A percentile compares a stretch with the other conserved stretches of the same genome.
These are phyloP conservation scores for Coemansia sp. DNA, from an alignment of 192 early-diverging fungal species.

Conservation along the genomic window DNA sequence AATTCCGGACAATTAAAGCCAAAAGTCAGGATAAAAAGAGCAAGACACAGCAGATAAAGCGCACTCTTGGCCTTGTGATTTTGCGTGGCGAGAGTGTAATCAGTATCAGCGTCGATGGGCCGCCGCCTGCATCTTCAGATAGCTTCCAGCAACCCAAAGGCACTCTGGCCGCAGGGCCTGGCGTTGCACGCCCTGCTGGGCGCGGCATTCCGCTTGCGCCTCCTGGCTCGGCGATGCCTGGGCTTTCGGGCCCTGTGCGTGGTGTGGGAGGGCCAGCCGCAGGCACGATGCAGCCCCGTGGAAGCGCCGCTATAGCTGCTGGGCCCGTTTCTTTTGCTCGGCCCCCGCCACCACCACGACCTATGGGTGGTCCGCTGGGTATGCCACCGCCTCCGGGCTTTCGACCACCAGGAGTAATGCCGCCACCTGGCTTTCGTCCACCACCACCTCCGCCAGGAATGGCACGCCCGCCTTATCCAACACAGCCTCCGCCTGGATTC, in stretches of 20 bases:
- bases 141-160: slow-evolving; percentile 48
- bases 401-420: slow-evolving; percentile 46
- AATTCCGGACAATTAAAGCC: slow-evolving; percentile 89
- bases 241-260: slow-evolving; percentile 87
- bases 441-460: slow-evolving; percentile 58
- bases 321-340: slow-evolving; percentile 76
- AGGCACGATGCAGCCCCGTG: slow-evolving; percentile 84
- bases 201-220: slow-evolving; percentile 68
- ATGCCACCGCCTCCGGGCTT: slow-evolving; percentile 58
- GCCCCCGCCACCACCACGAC: slow-evolving; percentile 60
- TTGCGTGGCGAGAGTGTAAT: slow-evolving; percentile 92
- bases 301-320: slow-evolving; percentile 58
- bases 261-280: slow-evolving; percentile 94
- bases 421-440: slow-evolving; percentile 69
- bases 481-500: slow-evolving; percentile 54
- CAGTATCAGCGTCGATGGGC: slow-evolving; percentile 85
- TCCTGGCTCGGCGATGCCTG: slow-evolving; percentile 52
- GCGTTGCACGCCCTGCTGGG: slow-evolving; percentile 81
- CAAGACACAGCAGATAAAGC: slow-evolving; percentile 75
- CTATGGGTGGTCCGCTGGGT: slow-evolving; percentile 56
- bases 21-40: slow-evolving; percentile 56
- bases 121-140: slow-evolving; percentile 72
- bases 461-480: slow-evolving; percentile 50
- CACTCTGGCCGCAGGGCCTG: slow-evolving; percentile 63
- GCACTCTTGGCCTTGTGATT: slow-evolving; percentile 91